Percentiles rank a stretch among this genome's conserved stretches.
phyloP scores from a whole-genome alignment of 169 alveolate genomes.

The Plasmodium gonderi region DNA sequence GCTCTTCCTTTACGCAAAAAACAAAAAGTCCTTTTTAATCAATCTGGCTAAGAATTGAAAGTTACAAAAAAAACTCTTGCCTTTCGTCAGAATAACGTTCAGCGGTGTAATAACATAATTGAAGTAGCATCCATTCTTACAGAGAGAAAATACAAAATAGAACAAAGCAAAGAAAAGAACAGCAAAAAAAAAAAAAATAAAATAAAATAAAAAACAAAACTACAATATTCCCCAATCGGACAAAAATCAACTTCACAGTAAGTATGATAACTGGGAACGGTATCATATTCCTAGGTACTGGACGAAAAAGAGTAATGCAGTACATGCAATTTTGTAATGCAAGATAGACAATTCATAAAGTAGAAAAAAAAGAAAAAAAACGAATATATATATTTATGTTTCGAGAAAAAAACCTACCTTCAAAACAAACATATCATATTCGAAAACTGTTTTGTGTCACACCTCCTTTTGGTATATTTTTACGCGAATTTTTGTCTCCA shows the following conservation, averaged over 20 bases:
- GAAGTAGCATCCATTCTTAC: background rate
- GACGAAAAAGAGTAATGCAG: background rate
- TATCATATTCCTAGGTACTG: slow-evolving; percentile 61
- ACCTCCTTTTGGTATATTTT: no score
- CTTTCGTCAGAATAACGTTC: background rate
- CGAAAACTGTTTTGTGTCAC: background rate
- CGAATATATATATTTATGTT: no score
- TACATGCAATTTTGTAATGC: background rate
- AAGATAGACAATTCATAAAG: background rate
- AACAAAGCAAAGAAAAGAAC: background rate
- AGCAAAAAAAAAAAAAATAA: background rate
- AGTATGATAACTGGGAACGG: slow-evolving; percentile 73
- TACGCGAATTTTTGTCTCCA: no score
- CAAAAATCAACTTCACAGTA: background rate
- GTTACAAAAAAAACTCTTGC: background rate
- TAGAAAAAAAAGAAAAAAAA: background rate
- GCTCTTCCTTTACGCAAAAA: background rate
- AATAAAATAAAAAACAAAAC: background rate
- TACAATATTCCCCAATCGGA: background rate
- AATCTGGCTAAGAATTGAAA: background rate
- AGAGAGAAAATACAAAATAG: background rate
- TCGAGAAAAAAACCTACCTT: background rate
- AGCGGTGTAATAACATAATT: background rate
- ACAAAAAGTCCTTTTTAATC: background rate
- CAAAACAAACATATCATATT: background rate